Conservation (phyloP, 331 rosid species). For the Erythrophleum ivorense region DNA sequence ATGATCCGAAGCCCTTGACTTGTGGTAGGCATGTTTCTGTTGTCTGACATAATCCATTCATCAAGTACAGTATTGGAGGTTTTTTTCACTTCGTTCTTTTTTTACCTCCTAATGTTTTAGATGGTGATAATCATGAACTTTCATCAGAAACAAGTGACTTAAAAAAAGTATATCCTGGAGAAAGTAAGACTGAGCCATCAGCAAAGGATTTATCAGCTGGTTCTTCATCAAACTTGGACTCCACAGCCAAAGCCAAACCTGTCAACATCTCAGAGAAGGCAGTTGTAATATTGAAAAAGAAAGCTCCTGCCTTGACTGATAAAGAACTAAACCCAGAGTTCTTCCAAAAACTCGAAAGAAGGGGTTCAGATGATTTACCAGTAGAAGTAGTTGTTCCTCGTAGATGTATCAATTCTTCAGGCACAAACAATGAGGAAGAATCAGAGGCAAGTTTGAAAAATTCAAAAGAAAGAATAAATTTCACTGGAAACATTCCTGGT, state of each 20-base stretch:
- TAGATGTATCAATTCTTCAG: constrained; percentile 67
- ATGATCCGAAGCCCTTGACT: constrained; percentile 55
- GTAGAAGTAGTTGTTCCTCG: constrained; percentile 96
- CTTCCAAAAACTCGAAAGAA: constrained; percentile 89
- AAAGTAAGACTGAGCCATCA: constrained; percentile 52
- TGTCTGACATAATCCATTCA: constrained; percentile 27
- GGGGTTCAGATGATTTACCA: constrained; percentile 86
- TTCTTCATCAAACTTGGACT: constrained; percentile 57
- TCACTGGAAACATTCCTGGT: constrained; percentile 52
- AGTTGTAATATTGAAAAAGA: constrained; percentile 89
- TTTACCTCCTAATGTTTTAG: constrained; percentile 44
- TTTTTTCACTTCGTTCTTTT: constrained; percentile 16
- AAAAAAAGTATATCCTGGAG: constrained; percentile 52
- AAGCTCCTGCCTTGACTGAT: constrained; percentile 74
- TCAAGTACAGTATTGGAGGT: constrained; percentile 31
- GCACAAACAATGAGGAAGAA: constrained; percentile 68
- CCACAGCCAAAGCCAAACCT: constrained; percentile 57
- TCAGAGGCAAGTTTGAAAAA: constrained; percentile 54
- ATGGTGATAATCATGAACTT: constrained; percentile 55
- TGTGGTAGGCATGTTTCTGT: constrained; percentile 51
- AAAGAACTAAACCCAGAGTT: constrained; percentile 91
- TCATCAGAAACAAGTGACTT: constrained; percentile 55
- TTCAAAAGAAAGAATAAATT: constrained; percentile 57
- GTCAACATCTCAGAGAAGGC: constrained; percentile 74
- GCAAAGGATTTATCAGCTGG: constrained; percentile 60